These are phyloP conservation scores for Citrus australasica DNA, from an alignment of 345 rosid species.

Conservation along the genomic window DNA sequence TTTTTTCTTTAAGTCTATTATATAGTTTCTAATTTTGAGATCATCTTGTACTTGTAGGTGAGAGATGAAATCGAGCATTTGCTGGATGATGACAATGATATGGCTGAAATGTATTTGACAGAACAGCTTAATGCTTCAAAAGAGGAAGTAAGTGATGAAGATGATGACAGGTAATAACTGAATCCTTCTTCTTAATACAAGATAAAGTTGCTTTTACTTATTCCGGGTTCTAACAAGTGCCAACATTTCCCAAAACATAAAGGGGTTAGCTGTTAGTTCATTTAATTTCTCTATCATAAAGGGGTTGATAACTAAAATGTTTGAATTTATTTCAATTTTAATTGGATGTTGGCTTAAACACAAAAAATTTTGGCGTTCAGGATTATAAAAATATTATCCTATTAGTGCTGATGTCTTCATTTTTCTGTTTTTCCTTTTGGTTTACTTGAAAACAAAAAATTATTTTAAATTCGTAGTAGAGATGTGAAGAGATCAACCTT, in stretches of 20 bases:
- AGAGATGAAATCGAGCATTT: slow-evolving; percentile 63
- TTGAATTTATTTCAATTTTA: not conserved
- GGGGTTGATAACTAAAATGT: not conserved
- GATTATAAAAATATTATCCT: not conserved
- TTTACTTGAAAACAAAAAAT: not conserved
- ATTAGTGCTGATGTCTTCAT: not conserved
- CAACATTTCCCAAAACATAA: not conserved
- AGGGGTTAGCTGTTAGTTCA: not conserved
- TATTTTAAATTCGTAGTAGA: not conserved
- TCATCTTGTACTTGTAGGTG: slow-evolving; percentile 28
- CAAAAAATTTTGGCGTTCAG: not conserved
- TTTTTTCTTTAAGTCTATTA: not conserved
- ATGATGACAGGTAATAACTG: slow-evolving; percentile 32
- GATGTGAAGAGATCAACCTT: not conserved
- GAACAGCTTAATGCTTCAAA: slow-evolving; percentile 33
- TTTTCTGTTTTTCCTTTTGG: too few relatives aligned
- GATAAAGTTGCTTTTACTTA: not conserved
- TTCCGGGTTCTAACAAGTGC: not conserved
- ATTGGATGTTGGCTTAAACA: not conserved
- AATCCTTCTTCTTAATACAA: not conserved
- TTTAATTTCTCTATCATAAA: not conserved
- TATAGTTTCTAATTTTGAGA: not conserved
- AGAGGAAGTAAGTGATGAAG: slow-evolving; percentile 18
- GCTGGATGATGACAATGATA: slow-evolving; percentile 57
- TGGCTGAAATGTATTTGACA: slow-evolving; percentile 59